These are phyloP conservation scores for Vigna radiata DNA, from an alignment of 306 rosid genomes.

Conservation along the genomic window DNA sequence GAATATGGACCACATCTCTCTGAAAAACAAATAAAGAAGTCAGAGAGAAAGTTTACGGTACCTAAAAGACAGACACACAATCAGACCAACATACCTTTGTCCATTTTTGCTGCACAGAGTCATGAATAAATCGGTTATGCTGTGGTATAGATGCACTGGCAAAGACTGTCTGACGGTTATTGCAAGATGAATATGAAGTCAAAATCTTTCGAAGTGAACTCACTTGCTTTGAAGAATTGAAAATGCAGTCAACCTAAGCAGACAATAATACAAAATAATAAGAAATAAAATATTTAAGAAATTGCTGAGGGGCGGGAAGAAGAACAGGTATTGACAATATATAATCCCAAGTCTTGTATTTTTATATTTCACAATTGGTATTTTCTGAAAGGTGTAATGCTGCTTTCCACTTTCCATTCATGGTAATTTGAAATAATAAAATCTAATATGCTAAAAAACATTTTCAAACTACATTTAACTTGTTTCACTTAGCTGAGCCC, in stretches of 20 bases:
- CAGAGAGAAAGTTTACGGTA: constrained; percentile 27
- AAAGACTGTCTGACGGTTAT: constrained; percentile 85
- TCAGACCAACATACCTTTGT: constrained; percentile 70
- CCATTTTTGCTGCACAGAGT: constrained; percentile 95
- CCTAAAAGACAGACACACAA: constrained; percentile 43
- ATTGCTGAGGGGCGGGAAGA: constrained; percentile 25
- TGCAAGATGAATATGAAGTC: constrained; percentile 78
- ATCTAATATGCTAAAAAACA: background rate
- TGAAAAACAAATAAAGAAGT: constrained; percentile 53
- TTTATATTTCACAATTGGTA: constrained; percentile 23
- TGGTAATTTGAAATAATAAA: constrained; percentile 27
- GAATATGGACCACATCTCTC: constrained; percentile 84
- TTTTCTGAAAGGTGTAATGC: constrained; percentile 11
- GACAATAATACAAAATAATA: constrained; percentile 23
- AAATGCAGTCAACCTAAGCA: constrained; percentile 89
- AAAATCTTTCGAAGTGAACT: constrained; percentile 84
- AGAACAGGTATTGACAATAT: constrained; percentile 11
- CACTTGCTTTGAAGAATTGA: constrained; percentile 87
- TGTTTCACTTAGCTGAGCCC: constrained; percentile 18
- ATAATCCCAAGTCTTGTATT: constrained; percentile 29
- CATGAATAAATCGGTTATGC: constrained; percentile 81
- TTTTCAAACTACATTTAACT: constrained; percentile 7
- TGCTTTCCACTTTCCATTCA: background rate
- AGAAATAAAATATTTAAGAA: constrained; percentile 22
- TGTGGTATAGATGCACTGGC: constrained; percentile 98